A percentile compares a stretch with the other conserved stretches of the same genome.
Conservation (phyloP, 1,139 yeast species). For the Yamadazyma conglobata region DNA sequence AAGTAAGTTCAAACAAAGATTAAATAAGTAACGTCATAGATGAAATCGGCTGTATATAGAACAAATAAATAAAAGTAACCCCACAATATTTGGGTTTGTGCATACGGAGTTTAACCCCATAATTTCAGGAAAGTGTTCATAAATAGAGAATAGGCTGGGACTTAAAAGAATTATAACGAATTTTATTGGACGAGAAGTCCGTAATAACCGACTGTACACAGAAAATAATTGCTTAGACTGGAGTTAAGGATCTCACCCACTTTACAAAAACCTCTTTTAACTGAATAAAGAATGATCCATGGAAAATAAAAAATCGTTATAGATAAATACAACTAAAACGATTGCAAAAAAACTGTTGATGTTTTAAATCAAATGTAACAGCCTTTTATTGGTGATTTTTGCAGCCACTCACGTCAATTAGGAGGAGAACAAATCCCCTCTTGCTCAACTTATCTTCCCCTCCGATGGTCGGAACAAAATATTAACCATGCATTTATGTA, state of each 20-base stretch:
- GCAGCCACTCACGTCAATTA: too few relatives aligned
- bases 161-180: background rate
- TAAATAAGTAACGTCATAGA: constrained; percentile 7
- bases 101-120: constrained; percentile 2
- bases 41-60: too few relatives aligned
- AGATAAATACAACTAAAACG: background rate
- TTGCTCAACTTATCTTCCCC: constrained; percentile 10
- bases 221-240: constrained; percentile 1
- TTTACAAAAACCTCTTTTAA: constrained; percentile 2
- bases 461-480: constrained; percentile 12
- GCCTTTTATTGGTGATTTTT: constrained; percentile 4
- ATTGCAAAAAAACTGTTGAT: background rate
- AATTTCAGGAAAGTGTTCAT: too few relatives aligned
- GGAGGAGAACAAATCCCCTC: constrained; percentile 6
- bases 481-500: constrained; percentile 6
- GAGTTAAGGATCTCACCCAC: constrained; percentile 8
- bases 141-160: too few relatives aligned
- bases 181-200: constrained; percentile 9
- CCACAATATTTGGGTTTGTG: too few relatives aligned
- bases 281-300: too few relatives aligned
- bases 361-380: background rate
- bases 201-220: constrained; percentile 6
- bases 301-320: background rate
- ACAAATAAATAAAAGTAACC: too few relatives aligned
- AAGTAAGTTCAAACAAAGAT: constrained; percentile 15